These are phyloP conservation scores for Magnusiomyces suaveolens DNA, from an alignment of 1,139 yeast genomes.

Conservation along the genomic window DNA sequence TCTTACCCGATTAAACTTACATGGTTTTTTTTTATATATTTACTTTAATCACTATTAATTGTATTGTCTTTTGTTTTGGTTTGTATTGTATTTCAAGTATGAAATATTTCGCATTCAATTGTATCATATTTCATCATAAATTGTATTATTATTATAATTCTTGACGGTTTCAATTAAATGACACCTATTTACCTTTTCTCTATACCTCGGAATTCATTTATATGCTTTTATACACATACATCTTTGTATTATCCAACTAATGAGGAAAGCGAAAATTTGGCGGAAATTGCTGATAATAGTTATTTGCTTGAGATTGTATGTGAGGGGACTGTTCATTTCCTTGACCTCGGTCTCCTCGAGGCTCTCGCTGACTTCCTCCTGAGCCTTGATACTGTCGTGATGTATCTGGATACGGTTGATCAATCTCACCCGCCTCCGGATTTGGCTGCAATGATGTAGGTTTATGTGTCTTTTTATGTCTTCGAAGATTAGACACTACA, in stretches of 20 bases:
- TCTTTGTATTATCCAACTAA: too few relatives aligned
- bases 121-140: too few relatives aligned
- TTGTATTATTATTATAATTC: too few relatives aligned
- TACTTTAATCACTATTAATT: too few relatives aligned
- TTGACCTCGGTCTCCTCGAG: not conserved
- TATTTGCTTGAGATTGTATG: not conserved
- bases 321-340: not conserved
- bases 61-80: too few relatives aligned
- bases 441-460: not conserved
- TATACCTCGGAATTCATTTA: too few relatives aligned
- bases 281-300: not conserved
- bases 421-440: not conserved
- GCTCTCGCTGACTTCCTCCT: not conserved
- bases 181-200: too few relatives aligned
- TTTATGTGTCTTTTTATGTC: conserved; percentile 60
- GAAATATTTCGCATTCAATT: too few relatives aligned
- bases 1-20: too few relatives aligned
- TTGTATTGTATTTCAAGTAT: too few relatives aligned
- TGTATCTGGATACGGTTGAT: not conserved
- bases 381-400: not conserved
- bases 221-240: not conserved
- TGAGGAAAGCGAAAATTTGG: not conserved
- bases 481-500: conserved; percentile 70
- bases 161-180: too few relatives aligned
- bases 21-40: too few relatives aligned